phyloP scores from a whole-genome alignment of 768 basidiomycete genomes.

The Hortiboletus flavorubellus region DNA sequence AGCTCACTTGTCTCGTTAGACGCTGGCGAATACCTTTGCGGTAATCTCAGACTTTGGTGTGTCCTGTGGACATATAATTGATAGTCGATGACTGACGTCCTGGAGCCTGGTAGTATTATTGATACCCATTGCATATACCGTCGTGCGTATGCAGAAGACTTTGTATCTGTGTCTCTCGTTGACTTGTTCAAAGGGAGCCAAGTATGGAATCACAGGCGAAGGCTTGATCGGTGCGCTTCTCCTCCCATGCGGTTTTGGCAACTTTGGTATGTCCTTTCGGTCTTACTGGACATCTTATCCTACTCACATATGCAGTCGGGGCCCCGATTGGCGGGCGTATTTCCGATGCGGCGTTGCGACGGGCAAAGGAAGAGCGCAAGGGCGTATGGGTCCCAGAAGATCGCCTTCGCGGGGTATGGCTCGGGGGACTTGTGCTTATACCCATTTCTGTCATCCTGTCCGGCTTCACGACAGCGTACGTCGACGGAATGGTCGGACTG shows the following conservation, averaged over 20 bases:
- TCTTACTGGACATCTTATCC: not conserved
- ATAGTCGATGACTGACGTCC: not conserved
- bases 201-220: constrained; percentile 24
- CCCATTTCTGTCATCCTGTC: constrained; percentile 50
- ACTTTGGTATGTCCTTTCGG: constrained; percentile 13
- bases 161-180: not conserved
- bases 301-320: constrained; percentile 41
- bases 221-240: constrained; percentile 22
- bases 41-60: constrained; percentile 31
- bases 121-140: constrained; percentile 62
- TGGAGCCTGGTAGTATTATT: constrained; percentile 36
- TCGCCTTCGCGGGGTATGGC: constrained; percentile 51
- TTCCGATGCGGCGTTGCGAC: constrained; percentile 52
- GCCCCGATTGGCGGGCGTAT: constrained; percentile 56
- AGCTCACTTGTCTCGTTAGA: constrained; percentile 29
- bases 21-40: constrained; percentile 35
- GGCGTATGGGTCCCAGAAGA: constrained; percentile 70
- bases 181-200: constrained; percentile 42
- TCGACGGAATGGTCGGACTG: constrained; percentile 49
- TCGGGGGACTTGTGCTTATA: constrained; percentile 45
- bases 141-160: constrained; percentile 39
- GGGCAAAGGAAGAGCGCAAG: constrained; percentile 45
- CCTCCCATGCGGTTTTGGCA: constrained; percentile 29
- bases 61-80: constrained; percentile 20
- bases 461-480: constrained; percentile 50